A percentile compares a stretch with the other conserved stretches of the same genome.
Conservation (phyloP, 1,284 basidiomycete species). For the Earliella scabrosa region DNA sequence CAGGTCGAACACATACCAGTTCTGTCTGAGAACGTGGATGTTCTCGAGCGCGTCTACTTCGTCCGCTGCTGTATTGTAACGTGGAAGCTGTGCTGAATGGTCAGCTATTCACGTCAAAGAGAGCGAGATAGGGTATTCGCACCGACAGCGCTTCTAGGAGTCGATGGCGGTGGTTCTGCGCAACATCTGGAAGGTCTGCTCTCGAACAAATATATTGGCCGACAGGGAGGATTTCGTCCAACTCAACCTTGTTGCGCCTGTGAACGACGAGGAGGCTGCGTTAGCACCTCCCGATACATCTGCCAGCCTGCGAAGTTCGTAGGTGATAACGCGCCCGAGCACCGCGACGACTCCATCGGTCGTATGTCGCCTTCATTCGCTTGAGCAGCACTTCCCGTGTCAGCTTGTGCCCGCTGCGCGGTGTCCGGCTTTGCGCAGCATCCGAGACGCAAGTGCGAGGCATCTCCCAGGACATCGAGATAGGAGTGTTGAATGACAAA, state of each 20-base stretch:
- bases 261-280: constrained; percentile 93
- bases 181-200: constrained; percentile 96
- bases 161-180: constrained; percentile 89
- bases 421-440: no score
- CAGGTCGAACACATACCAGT: constrained; percentile 93
- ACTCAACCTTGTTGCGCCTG: constrained; percentile 44
- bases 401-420: no score
- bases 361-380: no score
- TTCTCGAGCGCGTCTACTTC: constrained; percentile 91
- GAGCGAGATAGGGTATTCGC: constrained; percentile 32
- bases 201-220: constrained; percentile 94
- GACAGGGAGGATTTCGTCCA: constrained; percentile 93
- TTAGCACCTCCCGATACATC: constrained; percentile 98
- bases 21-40: constrained; percentile 76
- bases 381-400: no score
- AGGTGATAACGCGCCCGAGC: no score
- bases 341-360: no score
- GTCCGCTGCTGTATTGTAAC: constrained; percentile 91
- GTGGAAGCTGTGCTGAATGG: constrained; percentile 61
- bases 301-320: no score
- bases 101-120: not conserved
- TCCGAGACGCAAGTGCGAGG: no score
- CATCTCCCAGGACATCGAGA: no score
- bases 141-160: constrained; percentile 86
- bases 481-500: no score